Percentiles rank a stretch among this genome's conserved stretches.
These are phyloP conservation scores for Colletotrichum euphorbiae DNA, from an alignment of 2,329 filamentous ascomycete genomes.

Conservation along the genomic window DNA sequence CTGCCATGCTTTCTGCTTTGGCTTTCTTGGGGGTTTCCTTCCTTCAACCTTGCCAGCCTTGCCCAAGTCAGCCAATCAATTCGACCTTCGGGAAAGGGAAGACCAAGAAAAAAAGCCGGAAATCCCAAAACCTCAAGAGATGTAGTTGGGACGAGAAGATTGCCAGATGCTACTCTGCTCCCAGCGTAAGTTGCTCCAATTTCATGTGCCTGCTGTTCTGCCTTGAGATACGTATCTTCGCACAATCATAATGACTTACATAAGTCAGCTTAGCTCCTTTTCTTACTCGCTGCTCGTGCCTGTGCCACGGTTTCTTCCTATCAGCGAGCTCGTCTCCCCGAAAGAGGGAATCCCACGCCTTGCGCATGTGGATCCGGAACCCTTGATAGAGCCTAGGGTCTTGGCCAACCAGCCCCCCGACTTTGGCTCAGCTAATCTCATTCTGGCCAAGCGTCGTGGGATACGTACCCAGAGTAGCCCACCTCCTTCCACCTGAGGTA, in stretches of 20 bases:
- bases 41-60: not conserved
- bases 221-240: not conserved
- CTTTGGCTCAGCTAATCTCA: not conserved
- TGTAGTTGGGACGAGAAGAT: slow-evolving; percentile 32
- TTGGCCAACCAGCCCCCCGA: slow-evolving; percentile 24
- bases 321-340: slow-evolving; percentile 28
- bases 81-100: not conserved
- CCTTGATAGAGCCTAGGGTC: not conserved
- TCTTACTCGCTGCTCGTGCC: not conserved
- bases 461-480: slow-evolving; percentile 14
- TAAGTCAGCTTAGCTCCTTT: not conserved
- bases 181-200: slow-evolving; percentile 14
- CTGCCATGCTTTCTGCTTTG: not conserved
- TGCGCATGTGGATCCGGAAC: slow-evolving; percentile 10
- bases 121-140: not conserved
- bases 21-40: not conserved
- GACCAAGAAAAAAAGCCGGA: not conserved
- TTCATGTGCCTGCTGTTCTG: slow-evolving; percentile 9
- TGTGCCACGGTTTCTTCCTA: slow-evolving; percentile 25
- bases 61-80: not conserved
- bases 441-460: not conserved
- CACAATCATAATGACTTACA: not conserved
- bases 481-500: not conserved
- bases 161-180: slow-evolving; percentile 29
- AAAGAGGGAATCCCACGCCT: slow-evolving; percentile 38